Conservation (phyloP, 1,284 basidiomycete species). For the Malassezia vespertilionis region DNA sequence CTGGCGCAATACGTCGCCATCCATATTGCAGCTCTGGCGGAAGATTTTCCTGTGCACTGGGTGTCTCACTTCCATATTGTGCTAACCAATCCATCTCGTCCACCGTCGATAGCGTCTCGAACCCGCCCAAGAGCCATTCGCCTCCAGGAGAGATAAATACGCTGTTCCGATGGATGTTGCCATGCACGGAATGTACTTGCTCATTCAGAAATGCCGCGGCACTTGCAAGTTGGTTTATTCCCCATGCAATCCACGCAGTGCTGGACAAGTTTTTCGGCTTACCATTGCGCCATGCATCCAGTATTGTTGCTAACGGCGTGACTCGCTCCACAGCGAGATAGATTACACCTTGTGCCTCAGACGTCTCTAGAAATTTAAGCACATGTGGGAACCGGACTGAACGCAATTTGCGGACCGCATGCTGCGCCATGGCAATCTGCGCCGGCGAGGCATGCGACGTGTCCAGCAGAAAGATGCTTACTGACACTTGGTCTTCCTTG, state of each 20-base stretch:
- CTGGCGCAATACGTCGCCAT: conserved; percentile 50
- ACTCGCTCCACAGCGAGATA: conserved; percentile 93
- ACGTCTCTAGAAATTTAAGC: conserved; percentile 73
- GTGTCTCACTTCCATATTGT: conserved; percentile 31
- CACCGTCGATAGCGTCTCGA: conserved; percentile 61
- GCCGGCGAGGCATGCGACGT: conserved; percentile 12
- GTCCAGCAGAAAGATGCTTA: conserved; percentile 38
- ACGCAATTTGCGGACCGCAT: conserved; percentile 78
- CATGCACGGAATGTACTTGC: conserved; percentile 58
- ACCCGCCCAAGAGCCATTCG: conserved; percentile 91
- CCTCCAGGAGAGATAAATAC: conserved; percentile 73
- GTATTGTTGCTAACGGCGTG: conserved; percentile 59
- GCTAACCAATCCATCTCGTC: conserved; percentile 40
- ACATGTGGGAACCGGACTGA: conserved; percentile 89
- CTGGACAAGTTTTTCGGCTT: conserved; percentile 54
- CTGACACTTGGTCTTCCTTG: conserved; percentile 60
- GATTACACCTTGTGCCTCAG: conserved; percentile 74
- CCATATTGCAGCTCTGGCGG: conserved; percentile 85
- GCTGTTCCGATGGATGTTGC: conserved; percentile 65
- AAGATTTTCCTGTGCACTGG: conserved; percentile 46
- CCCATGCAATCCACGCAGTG: conserved; percentile 72
- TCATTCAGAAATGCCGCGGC: conserved; percentile 65
- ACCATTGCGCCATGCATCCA: conserved; percentile 52
- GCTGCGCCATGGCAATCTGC: conserved; percentile 62
- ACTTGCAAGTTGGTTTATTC: conserved; percentile 71